These are phyloP conservation scores for Daldinia bambusicola DNA, from an alignment of 495 filamentous ascomycete species.

Conservation along the genomic window DNA sequence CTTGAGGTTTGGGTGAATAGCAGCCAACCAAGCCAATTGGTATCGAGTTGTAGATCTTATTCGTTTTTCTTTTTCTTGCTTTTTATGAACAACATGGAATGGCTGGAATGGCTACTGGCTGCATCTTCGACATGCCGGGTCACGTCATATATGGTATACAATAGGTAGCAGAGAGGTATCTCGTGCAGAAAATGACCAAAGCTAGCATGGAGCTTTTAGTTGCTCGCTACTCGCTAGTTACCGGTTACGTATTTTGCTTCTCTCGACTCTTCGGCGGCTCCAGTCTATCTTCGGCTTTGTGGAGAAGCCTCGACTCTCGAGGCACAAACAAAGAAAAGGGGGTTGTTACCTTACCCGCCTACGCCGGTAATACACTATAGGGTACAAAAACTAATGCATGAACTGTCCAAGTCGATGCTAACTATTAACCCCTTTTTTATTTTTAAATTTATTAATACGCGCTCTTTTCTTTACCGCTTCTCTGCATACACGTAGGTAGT, in stretches of 20 bases:
- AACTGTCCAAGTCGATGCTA: not conserved
- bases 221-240: not conserved
- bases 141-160: conserved; percentile 31
- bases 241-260: not conserved
- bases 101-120: conserved; percentile 7
- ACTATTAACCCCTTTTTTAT: not conserved
- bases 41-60: conserved; percentile 19
- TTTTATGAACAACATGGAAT: conserved; percentile 2
- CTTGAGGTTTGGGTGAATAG: not conserved
- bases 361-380: not conserved
- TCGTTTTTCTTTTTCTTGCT: not conserved
- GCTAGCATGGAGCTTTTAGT: not conserved
- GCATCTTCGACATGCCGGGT: conserved; percentile 26
- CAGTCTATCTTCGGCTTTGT: conserved; percentile 17
- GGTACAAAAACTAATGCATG: conserved; percentile 4
- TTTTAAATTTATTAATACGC: not conserved
- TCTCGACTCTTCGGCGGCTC: not conserved
- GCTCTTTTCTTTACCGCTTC: not conserved
- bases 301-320: conserved; percentile 11
- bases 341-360: too few species aligned
- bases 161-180: too few species aligned
- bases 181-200: not conserved
- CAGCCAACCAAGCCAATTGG: conserved; percentile 10
- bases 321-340: conserved; percentile 16
- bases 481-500: not conserved